phyloP scores from a whole-genome alignment of 73 alveolate species.

The Paramecium pentaurelia region DNA sequence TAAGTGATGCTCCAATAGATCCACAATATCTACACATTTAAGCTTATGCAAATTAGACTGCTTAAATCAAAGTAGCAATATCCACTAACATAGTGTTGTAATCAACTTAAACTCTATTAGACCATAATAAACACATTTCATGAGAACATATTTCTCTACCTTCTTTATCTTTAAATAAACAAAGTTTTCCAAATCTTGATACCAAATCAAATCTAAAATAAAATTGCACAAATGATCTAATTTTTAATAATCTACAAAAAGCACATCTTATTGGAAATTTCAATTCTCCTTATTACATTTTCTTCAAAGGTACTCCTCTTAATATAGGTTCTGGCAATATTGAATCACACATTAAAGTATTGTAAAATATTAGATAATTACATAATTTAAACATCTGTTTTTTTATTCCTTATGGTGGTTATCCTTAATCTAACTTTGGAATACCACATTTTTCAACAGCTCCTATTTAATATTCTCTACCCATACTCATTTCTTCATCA shows the following conservation, averaged over 20 bases:
- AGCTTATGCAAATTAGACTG: conserved; percentile 49
- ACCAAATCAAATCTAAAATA: conserved; percentile 43
- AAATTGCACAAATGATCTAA: conserved; percentile 40
- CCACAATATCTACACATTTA: conserved; percentile 54
- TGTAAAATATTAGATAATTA: conserved; percentile 15
- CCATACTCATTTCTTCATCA: conserved; percentile 1
- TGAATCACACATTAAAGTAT: conserved; percentile 38
- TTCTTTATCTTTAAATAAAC: conserved; percentile 38
- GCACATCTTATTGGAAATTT: conserved; percentile 47
- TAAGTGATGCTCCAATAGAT: conserved; percentile 39
- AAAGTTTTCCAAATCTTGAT: conserved; percentile 43
- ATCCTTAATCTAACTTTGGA: conserved; percentile 47
- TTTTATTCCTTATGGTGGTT: conserved; percentile 39
- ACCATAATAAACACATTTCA: conserved; percentile 46
- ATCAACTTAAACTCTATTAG: conserved; percentile 44
- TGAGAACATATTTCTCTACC: conserved; percentile 43
- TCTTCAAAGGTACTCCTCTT: conserved; percentile 46
- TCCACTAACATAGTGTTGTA: not conserved
- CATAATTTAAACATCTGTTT: conserved; percentile 34
- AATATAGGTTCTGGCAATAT: conserved; percentile 35
- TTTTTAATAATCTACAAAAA: conserved; percentile 25
- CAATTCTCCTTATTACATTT: conserved; percentile 39
- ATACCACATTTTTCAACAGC: conserved; percentile 47
- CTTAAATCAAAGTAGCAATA: conserved; percentile 8
- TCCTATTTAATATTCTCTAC: conserved; percentile 24